Evolutionary conservation across 2,329 filamentous ascomycete species (phyloP).

Genomic region (Corinectria fuckeliana): DNA sequence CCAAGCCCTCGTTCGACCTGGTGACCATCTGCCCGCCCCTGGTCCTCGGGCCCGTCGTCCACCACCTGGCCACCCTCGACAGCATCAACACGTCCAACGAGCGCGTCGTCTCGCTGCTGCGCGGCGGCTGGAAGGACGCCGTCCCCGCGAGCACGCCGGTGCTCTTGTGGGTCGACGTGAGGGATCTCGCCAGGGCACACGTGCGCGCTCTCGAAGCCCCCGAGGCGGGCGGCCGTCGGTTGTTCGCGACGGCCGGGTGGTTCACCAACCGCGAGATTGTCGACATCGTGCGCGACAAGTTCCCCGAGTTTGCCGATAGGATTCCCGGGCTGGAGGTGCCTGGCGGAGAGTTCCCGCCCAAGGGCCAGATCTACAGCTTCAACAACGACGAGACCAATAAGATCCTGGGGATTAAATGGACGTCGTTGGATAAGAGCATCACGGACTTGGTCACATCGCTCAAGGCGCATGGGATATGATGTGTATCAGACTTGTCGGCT

Average conservation of each 20-base stretch:
- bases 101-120: slow-evolving; percentile 57
- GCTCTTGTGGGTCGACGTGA: slow-evolving; percentile 61
- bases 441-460: slow-evolving; percentile 70
- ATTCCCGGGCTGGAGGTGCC: slow-evolving; percentile 53
- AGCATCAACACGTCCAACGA: slow-evolving; percentile 61
- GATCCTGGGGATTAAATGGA: slow-evolving; percentile 68
- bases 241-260: slow-evolving; percentile 56
- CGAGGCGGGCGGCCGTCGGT: slow-evolving; percentile 56
- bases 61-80: slow-evolving; percentile 53
- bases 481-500: neutral
- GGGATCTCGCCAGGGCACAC: slow-evolving; percentile 62
- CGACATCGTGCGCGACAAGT: slow-evolving; percentile 51
- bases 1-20: slow-evolving; percentile 56
- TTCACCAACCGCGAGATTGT: slow-evolving; percentile 56
- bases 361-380: slow-evolving; percentile 55
- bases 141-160: slow-evolving; percentile 51
- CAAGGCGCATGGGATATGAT: slow-evolving; percentile 49
- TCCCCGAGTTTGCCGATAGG: slow-evolving; percentile 56
- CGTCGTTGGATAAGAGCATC: slow-evolving; percentile 64
- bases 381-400: slow-evolving; percentile 66
- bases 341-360: slow-evolving; percentile 51
- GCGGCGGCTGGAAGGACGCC: slow-evolving; percentile 54
- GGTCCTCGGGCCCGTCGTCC: slow-evolving; percentile 60
- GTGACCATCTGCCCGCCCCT: slow-evolving; percentile 62
- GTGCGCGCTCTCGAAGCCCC: slow-evolving; percentile 57